Evolutionary conservation across 805 yeast genomes (phyloP), one percentile per base, ranked within the genome.

Genomic region (Starmerella kuoi): DNA sequence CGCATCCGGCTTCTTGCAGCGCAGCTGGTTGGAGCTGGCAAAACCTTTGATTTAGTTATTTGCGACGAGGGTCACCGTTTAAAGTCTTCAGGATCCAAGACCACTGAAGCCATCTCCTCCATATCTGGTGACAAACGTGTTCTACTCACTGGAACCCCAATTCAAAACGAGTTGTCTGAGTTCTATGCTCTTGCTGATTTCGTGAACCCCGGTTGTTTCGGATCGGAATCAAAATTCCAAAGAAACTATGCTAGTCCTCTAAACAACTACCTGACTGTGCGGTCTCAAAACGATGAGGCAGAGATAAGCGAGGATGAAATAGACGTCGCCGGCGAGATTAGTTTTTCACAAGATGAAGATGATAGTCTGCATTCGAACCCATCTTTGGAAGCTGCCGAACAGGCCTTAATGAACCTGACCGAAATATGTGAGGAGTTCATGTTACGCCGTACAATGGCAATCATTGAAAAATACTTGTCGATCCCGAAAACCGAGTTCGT

Each of bases 31-130:
- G 22, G 18, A 14, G 41, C 33, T 1, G 41, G 19, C 5, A 45
- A 52, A 19, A 48, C 54, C 9, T 66, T 74, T 31, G 97, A 86
- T 57, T 51, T 91, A 15, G 62, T 91, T 17, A 73, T 91, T 1
- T 91, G 95, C 59, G 98, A 91, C 60, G 98, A 91, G 57, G 98
- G 97, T 2, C 98, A 91, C 59, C 67, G 95, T 37, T 67, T 91
- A 50, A 91, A 88, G 53, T 82, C 75, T 51, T 67, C 74, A 4
- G 64, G 76, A 8, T 84, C 82, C 45, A 86, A 84, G 58, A 75
- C 81, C 0, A 63, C 85, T 39, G 76, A 74, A 45, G 74, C 77
- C 0, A 63, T 88, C 40, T 73, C 71, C 31, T 53, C 66, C 1
- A 60, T 86, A 15, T 63, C 74, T 32, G 68, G 79, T 3, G 65